A percentile compares a stretch with the other conserved stretches of the same genome.
Conservation (phyloP, 768 basidiomycete genomes). For the Leucocoprinus leucothites region DNA sequence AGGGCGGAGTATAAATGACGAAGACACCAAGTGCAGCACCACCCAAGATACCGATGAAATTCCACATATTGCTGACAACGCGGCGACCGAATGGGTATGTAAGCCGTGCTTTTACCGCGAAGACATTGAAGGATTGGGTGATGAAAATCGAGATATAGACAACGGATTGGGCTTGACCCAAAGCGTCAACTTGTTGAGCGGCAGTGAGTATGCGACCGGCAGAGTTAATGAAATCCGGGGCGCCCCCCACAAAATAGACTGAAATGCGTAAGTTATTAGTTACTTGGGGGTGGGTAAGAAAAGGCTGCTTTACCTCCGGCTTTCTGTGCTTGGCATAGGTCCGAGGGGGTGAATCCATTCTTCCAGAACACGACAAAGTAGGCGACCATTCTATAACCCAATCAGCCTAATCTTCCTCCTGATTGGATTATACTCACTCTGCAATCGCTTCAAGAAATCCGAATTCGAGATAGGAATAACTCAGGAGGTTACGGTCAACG, state of each 20-base stretch:
- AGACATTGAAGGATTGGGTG: slow-evolving; percentile 69
- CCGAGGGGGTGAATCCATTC: slow-evolving; percentile 57
- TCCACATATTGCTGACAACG: slow-evolving; percentile 56
- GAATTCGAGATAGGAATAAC: slow-evolving; percentile 66
- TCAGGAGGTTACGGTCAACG: slow-evolving; percentile 59
- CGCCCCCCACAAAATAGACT: slow-evolving; percentile 47
- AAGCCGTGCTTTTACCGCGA: slow-evolving; percentile 64
- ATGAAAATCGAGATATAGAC: slow-evolving; percentile 69
- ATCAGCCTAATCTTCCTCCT: not conserved
- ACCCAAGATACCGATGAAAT: slow-evolving; percentile 59
- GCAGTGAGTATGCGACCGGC: slow-evolving; percentile 45
- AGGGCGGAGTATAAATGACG: slow-evolving; percentile 65
- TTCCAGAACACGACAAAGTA: slow-evolving; percentile 69
- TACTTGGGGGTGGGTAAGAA: not conserved
- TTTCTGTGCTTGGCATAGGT: slow-evolving; percentile 50
- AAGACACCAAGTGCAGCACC: slow-evolving; percentile 66
- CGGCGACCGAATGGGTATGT: slow-evolving; percentile 61
- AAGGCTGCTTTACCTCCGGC: slow-evolving; percentile 27
- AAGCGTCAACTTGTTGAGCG: slow-evolving; percentile 50
- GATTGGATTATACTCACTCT: slow-evolving; percentile 36
- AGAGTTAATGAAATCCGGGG: slow-evolving; percentile 54
- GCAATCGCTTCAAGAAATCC: slow-evolving; percentile 59
- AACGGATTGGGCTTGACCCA: slow-evolving; percentile 64
- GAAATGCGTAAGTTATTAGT: not conserved
- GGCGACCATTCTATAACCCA: slow-evolving; percentile 43